Evolutionary conservation across 2,329 filamentous ascomycete species (phyloP).

Genomic region (Trichoderma guizhouense): DNA sequence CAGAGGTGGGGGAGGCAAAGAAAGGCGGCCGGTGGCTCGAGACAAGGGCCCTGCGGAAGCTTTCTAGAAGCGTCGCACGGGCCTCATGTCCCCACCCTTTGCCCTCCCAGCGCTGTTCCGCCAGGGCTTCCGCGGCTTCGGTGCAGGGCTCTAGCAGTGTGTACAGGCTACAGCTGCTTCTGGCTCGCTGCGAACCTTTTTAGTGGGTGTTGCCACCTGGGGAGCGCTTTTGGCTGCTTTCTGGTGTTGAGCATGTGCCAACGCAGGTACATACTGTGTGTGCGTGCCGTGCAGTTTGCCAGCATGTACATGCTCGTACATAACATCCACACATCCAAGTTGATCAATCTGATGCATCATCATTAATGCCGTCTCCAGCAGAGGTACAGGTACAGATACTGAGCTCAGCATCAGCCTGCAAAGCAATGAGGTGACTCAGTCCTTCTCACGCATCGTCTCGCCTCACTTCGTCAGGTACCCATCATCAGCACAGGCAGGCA

Average conservation of each 20-base stretch:
- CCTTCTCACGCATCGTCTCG: neutral
- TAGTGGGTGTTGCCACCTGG: neutral
- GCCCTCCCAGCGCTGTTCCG: constrained; percentile 13
- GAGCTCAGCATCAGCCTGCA: neutral
- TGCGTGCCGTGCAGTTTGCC: neutral
- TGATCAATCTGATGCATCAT: neutral
- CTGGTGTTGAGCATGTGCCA: neutral
- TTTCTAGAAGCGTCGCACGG: constrained; percentile 25
- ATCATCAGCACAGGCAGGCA: neutral
- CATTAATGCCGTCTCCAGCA: neutral
- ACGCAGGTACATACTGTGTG: neutral
- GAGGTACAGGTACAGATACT: neutral
- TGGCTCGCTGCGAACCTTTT: neutral
- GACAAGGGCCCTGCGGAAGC: constrained; percentile 15
- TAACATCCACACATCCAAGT: neutral
- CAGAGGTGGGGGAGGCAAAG: neutral
- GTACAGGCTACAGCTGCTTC: neutral
- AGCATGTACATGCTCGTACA: neutral
- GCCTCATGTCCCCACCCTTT: constrained; percentile 14
- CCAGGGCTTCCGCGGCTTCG: constrained; percentile 11
- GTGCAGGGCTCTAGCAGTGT: neutral
- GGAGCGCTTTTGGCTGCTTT: neutral
- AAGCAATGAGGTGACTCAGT: neutral
- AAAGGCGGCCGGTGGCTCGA: neutral
- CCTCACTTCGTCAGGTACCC: too few species aligned